These are phyloP conservation scores for Fomitopsis schrenkii DNA, from an alignment of 1,284 basidiomycete genomes.

Conservation along the genomic window DNA sequence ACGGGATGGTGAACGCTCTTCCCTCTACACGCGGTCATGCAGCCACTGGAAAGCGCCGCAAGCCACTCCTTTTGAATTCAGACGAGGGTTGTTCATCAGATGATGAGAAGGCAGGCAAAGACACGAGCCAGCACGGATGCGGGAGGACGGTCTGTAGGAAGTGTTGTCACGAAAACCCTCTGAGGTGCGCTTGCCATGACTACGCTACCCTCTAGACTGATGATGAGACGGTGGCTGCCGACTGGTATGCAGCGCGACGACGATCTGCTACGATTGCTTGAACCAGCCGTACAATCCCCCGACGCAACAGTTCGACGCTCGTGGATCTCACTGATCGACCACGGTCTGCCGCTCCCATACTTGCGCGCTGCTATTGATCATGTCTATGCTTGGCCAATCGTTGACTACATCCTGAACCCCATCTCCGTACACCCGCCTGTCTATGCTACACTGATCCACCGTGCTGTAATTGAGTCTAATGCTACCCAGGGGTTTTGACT, in stretches of 20 bases:
- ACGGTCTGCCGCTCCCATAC: neutral
- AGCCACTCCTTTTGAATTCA: slow-evolving; percentile 8
- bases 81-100: slow-evolving; percentile 8
- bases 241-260: slow-evolving; percentile 12
- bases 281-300: neutral
- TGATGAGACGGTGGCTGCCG: neutral
- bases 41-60: slow-evolving; percentile 11
- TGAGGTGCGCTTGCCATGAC: slow-evolving; percentile 20
- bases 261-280: slow-evolving; percentile 20
- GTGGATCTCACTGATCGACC: neutral
- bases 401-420: neutral
- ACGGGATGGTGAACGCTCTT: neutral
- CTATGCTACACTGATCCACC: neutral
- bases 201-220: neutral
- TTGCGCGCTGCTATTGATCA: neutral
- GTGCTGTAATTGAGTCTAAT: neutral
- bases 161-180: slow-evolving; percentile 28
- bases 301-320: neutral
- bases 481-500: neutral
- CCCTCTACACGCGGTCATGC: neutral
- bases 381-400: neutral
- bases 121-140: slow-evolving; percentile 22
- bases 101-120: slow-evolving; percentile 6
- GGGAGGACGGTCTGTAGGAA: slow-evolving; percentile 28
- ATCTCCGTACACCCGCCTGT: neutral